phyloP scores from a whole-genome alignment of 2,329 filamentous ascomycete species.

The Neofusicoccum parvum region DNA sequence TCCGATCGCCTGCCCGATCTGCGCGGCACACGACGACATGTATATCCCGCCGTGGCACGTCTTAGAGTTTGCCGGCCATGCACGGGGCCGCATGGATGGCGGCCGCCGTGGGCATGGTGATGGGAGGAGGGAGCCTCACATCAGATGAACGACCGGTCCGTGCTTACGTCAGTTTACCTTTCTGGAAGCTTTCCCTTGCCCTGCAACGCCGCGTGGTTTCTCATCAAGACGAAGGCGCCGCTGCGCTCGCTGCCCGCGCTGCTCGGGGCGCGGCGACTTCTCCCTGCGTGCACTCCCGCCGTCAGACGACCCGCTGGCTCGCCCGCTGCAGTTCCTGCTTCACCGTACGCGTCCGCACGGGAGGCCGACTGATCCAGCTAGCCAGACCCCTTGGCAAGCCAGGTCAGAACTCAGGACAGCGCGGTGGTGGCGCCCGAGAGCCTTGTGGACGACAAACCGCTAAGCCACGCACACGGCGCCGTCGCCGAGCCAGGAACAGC shows the following conservation, averaged over 20 bases:
- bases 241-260: not conserved
- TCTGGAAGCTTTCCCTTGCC: slow-evolving; percentile 7
- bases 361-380: no score
- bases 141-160: slow-evolving; percentile 7
- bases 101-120: not conserved
- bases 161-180: slow-evolving; percentile 12
- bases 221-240: not conserved
- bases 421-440: not conserved
- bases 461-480: not conserved
- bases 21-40: not conserved
- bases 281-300: not conserved
- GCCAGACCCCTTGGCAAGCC: not conserved
- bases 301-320: not conserved
- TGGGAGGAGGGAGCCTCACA: not conserved
- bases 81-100: not conserved
- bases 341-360: not conserved
- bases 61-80: not conserved
- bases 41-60: not conserved
- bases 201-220: slow-evolving; percentile 2
- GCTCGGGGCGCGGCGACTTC: not conserved
- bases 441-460: not conserved
- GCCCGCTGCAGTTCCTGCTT: not conserved
- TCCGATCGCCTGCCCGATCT: not conserved
- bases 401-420: not conserved
- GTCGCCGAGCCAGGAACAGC: not conserved